phyloP scores from a whole-genome alignment of 768 basidiomycete genomes.

The Naganishia vaughanmartiniae region DNA sequence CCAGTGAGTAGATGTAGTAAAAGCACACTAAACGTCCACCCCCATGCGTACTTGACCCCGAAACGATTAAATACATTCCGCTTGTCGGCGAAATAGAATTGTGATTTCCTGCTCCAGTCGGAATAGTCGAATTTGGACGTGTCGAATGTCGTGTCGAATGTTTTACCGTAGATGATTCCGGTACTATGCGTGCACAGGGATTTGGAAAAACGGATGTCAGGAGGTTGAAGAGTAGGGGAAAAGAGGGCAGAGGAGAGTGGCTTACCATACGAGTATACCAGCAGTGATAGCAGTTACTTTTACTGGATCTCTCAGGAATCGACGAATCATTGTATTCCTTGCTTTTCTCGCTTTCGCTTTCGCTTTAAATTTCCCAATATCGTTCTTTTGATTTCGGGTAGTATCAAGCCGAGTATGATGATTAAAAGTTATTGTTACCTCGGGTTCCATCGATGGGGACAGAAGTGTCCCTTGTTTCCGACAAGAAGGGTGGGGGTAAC shows the following conservation, averaged over 20 bases:
- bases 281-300: slow-evolving; percentile 12
- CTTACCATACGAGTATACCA: slow-evolving; percentile 15
- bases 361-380: too few species aligned
- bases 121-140: slow-evolving; percentile 71
- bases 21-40: slow-evolving; percentile 72
- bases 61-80: slow-evolving; percentile 74
- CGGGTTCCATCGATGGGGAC: slow-evolving; percentile 1
- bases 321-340: slow-evolving; percentile 4
- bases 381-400: too few species aligned
- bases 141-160: slow-evolving; percentile 26
- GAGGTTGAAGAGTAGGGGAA: neutral
- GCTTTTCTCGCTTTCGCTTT: neutral
- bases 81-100: slow-evolving; percentile 75
- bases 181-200: neutral
- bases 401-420: neutral
- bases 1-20: slow-evolving; percentile 23
- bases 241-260: neutral
- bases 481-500: too few species aligned
- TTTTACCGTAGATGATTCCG: slow-evolving; percentile 17
- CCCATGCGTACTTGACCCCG: slow-evolving; percentile 91
- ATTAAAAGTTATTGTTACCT: neutral
- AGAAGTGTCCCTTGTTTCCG: too few species aligned
- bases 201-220: neutral
- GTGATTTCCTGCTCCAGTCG: slow-evolving; percentile 64
- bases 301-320: slow-evolving; percentile 9